Percentiles rank a stretch among this genome's conserved stretches.
phyloP scores from a whole-genome alignment of 306 rosid species.

The Vigna hirtella region DNA sequence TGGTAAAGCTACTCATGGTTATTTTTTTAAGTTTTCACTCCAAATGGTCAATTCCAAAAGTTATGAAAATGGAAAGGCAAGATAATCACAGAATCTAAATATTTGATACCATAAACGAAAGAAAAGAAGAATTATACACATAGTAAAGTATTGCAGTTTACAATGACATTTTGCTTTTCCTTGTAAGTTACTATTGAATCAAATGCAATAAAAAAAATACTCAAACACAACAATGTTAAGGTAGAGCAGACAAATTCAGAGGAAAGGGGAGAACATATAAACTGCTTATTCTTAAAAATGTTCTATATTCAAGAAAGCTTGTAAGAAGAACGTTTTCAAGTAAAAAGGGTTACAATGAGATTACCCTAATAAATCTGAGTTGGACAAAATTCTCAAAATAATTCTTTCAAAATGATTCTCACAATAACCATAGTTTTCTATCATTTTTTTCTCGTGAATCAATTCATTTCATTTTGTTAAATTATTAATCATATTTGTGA shows the following conservation, averaged over 20 bases:
- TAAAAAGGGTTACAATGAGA: slow-evolving; percentile 28
- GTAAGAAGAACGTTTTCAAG: slow-evolving; percentile 3
- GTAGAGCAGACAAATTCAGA: background rate
- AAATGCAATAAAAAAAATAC: slow-evolving; percentile 23
- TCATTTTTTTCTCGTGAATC: background rate
- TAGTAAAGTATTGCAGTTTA: slow-evolving; percentile 12
- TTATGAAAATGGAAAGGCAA: background rate
- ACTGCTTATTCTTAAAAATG: slow-evolving; percentile 8
- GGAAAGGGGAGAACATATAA: slow-evolving; percentile 27
- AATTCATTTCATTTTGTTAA: slow-evolving; percentile 24
- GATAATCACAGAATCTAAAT: slow-evolving; percentile 15
- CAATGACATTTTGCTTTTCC: background rate
- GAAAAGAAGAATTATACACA: slow-evolving; percentile 2
- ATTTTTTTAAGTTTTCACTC: background rate
- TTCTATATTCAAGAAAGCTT: slow-evolving; percentile 22
- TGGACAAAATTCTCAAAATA: slow-evolving; percentile 5
- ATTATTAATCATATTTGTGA: slow-evolving; percentile 8
- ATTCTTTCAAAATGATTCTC: background rate
- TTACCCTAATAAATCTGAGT: slow-evolving; percentile 1
- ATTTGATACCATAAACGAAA: background rate
- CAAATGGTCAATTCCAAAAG: slow-evolving; percentile 18
- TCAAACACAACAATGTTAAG: background rate
- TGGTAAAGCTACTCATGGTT: slow-evolving; percentile 1
- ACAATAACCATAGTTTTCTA: background rate
- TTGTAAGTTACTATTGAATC: background rate